Conservation (phyloP, 2,329 filamentous ascomycete genomes). For the Falciphora oryzae region DNA sequence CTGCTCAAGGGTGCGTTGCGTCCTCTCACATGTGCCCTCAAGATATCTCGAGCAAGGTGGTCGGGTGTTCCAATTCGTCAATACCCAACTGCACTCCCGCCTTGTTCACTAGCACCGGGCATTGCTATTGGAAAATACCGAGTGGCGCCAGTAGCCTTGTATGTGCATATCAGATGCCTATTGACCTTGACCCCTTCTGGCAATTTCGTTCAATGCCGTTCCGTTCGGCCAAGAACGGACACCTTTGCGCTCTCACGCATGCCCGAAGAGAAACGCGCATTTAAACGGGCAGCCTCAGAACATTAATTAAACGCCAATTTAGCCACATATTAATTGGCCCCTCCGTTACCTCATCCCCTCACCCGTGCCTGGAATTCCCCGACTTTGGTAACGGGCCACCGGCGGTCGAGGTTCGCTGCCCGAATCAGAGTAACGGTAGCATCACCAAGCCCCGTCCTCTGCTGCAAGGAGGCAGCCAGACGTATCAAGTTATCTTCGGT, state of each 20-base stretch:
- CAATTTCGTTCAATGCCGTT: background rate
- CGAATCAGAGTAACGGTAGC: background rate
- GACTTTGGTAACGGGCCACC: background rate
- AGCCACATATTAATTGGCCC: background rate
- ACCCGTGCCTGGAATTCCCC: background rate
- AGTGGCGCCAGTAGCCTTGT: background rate
- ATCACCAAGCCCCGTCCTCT: too few species aligned
- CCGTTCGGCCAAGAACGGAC: background rate
- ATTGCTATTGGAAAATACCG: background rate
- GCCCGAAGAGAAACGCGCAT: background rate
- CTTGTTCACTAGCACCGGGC: too few species aligned
- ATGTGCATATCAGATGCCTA: background rate
- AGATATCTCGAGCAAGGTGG: too few species aligned
- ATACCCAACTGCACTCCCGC: too few species aligned
- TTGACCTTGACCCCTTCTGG: background rate
- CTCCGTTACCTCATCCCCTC: background rate
- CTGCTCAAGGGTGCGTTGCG: background rate
- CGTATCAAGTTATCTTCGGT: too few species aligned
- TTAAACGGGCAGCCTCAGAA: background rate
- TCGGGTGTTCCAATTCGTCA: too few species aligned
- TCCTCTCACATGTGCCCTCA: too few species aligned
- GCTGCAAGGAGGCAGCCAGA: too few species aligned
- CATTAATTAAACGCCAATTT: background rate
- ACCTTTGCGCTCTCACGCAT: background rate
- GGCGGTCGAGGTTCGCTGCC: too few species aligned